Evolutionary conservation across 2,329 filamentous ascomycete genomes (phyloP).

Genomic region (Xylariaceae sp.): DNA sequence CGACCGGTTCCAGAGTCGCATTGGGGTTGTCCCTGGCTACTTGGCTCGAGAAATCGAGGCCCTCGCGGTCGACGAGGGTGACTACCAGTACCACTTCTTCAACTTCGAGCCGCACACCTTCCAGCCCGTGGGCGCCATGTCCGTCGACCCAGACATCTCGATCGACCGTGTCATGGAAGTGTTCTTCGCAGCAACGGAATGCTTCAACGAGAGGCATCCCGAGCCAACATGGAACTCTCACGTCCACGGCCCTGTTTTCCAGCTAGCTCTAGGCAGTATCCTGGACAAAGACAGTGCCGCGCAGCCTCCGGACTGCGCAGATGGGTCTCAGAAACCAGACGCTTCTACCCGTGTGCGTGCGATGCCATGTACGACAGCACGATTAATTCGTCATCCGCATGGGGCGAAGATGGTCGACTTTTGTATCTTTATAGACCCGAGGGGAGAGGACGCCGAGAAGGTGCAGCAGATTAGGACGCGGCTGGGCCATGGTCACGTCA

Average conservation of each 20-base stretch:
- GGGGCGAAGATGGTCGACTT: conserved; percentile 14
- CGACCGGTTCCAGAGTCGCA: background rate
- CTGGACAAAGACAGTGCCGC: background rate
- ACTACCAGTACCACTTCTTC: conserved; percentile 6
- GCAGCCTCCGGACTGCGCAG: background rate
- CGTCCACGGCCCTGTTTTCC: conserved; percentile 10
- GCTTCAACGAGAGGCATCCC: conserved; percentile 6
- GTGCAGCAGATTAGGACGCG: conserved; percentile 3
- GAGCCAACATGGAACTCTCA: conserved; percentile 14
- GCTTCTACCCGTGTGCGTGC: conserved; percentile 1
- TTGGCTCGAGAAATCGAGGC: conserved; percentile 5
- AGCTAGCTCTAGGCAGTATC: conserved; percentile 8
- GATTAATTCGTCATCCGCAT: conserved; percentile 1
- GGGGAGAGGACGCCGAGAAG: background rate
- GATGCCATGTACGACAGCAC: conserved; percentile 11
- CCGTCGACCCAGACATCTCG: background rate
- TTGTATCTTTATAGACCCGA: conserved; percentile 12
- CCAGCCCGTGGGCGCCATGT: background rate
- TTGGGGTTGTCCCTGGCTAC: conserved; percentile 5
- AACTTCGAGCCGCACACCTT: conserved; percentile 3
- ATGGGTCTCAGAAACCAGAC: background rate
- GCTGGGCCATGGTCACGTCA: conserved; percentile 12
- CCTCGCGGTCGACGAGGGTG: too few relatives aligned
- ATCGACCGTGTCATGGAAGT: conserved; percentile 3
- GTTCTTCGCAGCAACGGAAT: conserved; percentile 6